Conservation (phyloP, 1,284 basidiomycete genomes). For the Papiliotrema flavescens region DNA sequence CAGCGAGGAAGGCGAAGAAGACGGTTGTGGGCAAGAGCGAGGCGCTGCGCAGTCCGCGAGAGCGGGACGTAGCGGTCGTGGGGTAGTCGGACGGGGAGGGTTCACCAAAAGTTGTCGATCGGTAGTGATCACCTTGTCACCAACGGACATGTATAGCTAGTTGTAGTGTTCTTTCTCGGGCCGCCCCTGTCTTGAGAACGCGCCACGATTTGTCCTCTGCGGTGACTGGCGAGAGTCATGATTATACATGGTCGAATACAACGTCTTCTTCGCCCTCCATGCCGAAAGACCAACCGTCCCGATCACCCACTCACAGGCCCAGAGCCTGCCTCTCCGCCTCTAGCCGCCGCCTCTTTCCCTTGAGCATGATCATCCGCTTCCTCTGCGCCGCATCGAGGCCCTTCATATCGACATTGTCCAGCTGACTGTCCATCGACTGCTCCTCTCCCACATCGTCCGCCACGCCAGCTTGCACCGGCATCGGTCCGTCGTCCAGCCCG, state of each 20-base stretch:
- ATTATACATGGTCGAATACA: background rate
- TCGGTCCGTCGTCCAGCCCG: background rate
- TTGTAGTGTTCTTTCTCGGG: background rate
- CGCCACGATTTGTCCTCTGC: too few relatives aligned
- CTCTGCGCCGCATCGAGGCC: slow-evolving; percentile 35
- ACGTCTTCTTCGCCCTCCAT: background rate
- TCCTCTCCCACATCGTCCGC: slow-evolving; percentile 5
- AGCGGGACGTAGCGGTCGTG: slow-evolving; percentile 2
- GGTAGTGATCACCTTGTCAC: background rate
- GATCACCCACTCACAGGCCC: background rate
- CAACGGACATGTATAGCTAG: background rate
- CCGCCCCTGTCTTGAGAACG: background rate
- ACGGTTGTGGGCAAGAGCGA: background rate
- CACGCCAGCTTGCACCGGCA: background rate
- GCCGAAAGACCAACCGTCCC: background rate
- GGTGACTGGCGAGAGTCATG: background rate
- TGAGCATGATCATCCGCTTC: slow-evolving; percentile 38
- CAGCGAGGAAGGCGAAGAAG: background rate
- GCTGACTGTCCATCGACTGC: slow-evolving; percentile 10
- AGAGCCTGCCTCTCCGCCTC: slow-evolving; percentile 40
- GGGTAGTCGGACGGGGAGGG: background rate
- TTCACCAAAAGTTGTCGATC: background rate
- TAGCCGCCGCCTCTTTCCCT: slow-evolving; percentile 38
- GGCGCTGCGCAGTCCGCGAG: slow-evolving; percentile 3
- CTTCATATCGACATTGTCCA: slow-evolving; percentile 33